phyloP scores from a whole-genome alignment of 352 stramenopile genomes.

The Phytophthora cryptogea region DNA sequence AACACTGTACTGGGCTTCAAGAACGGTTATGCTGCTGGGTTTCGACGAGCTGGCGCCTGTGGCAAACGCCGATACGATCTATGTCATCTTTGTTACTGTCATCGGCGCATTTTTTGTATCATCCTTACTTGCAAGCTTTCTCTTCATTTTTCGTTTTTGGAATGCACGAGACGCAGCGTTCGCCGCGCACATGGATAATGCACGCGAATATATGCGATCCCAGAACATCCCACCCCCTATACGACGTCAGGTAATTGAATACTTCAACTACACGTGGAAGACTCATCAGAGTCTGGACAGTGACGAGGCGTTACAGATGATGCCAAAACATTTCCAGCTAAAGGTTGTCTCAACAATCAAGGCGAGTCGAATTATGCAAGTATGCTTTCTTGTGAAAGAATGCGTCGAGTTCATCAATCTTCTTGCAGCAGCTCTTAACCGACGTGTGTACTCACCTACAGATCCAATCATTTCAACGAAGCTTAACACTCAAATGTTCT shows the following conservation, averaged over 20 bases:
- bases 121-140: conserved; percentile 62
- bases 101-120: conserved; percentile 58
- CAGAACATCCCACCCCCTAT: conserved; percentile 61
- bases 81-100: conserved; percentile 50
- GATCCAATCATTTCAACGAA: conserved; percentile 76
- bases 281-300: conserved; percentile 67
- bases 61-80: conserved; percentile 58
- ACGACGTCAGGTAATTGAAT: conserved; percentile 56
- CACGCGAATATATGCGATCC: conserved; percentile 71
- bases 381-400: conserved; percentile 74
- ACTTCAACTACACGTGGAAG: conserved; percentile 70
- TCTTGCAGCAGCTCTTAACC: conserved; percentile 48
- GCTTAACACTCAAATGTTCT: conserved; percentile 79
- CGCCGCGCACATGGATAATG: conserved; percentile 66
- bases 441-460: conserved; percentile 58
- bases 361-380: conserved; percentile 61
- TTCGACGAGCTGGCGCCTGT: conserved; percentile 73
- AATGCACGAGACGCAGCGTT: conserved; percentile 57
- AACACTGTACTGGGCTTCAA: conserved; percentile 61
- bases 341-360: conserved; percentile 70
- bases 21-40: conserved; percentile 61
- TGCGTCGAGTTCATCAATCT: conserved; percentile 75
- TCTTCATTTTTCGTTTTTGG: conserved; percentile 77
- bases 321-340: conserved; percentile 71
- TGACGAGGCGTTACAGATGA: conserved; percentile 55